Conservation (phyloP, 2,329 filamentous ascomycete genomes). For the Orbilia oligospora region DNA sequence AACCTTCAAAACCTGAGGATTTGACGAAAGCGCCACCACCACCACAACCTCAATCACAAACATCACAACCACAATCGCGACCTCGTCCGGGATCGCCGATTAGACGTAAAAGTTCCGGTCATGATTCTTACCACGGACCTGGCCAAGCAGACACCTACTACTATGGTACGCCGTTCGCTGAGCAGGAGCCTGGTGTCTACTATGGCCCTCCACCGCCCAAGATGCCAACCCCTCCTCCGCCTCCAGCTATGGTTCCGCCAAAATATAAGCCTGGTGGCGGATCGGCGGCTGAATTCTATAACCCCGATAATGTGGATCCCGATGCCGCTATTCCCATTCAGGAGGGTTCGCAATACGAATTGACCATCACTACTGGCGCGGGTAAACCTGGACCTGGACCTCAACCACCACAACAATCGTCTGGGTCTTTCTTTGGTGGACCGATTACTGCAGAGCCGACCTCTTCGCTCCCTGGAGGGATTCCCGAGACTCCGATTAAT, state of each 20-base stretch:
- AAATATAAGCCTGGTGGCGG: slow-evolving; percentile 58
- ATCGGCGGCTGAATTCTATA: slow-evolving; percentile 52
- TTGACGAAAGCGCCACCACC: slow-evolving; percentile 24
- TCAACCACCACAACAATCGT: slow-evolving; percentile 18
- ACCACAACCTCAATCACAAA: not conserved
- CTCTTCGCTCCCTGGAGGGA: slow-evolving; percentile 32
- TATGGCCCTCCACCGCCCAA: slow-evolving; percentile 56
- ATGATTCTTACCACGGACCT: slow-evolving; percentile 47
- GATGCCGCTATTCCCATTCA: slow-evolving; percentile 51
- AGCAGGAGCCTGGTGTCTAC: slow-evolving; percentile 52
- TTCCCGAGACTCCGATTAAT: slow-evolving; percentile 40
- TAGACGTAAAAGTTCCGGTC: slow-evolving; percentile 46
- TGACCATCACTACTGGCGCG: slow-evolving; percentile 40
- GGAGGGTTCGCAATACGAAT: slow-evolving; percentile 49
- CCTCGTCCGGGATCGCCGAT: slow-evolving; percentile 31
- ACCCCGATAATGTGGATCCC: slow-evolving; percentile 50
- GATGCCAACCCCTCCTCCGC: slow-evolving; percentile 57
- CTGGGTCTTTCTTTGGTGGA: slow-evolving; percentile 39
- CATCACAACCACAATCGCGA: not conserved
- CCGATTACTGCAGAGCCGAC: slow-evolving; percentile 48
- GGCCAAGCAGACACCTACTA: slow-evolving; percentile 47
- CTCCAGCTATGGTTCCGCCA: slow-evolving; percentile 49
- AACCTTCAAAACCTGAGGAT: slow-evolving; percentile 22
- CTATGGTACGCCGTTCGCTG: slow-evolving; percentile 35
- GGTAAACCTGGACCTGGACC: not conserved